Evolutionary conservation across 2,329 filamentous ascomycete species (phyloP), one percentile per base, ranked within the genome.

Genomic region (Ilyonectria mors-panacis): DNA sequence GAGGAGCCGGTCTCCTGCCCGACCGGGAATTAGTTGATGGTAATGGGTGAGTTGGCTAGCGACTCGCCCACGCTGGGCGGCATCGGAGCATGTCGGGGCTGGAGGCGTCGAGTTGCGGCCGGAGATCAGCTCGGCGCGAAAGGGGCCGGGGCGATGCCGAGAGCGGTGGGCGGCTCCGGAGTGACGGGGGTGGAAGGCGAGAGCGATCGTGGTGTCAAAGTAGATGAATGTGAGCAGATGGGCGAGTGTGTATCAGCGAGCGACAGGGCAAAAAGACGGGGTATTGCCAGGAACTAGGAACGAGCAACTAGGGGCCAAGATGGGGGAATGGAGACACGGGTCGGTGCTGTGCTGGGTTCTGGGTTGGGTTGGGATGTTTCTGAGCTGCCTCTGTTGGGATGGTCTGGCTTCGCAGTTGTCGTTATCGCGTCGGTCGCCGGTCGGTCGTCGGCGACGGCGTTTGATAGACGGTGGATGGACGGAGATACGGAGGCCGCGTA

Each of bases 51-150:
- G 44, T 42, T 69, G 47, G 63, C 63, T 57, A 54, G 61, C 55
- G 55, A 62, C 63, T 42, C 37, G 47, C 42, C 54, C 42, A 48
- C 53, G 21, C 57, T 57, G 26, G 60, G 59, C 63, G 63, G 44
- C 48, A 69, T 73, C 72, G 72, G 72, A 68, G 69, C 61, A 67
- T 63, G 53, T 70, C 72, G 70, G 72, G 57, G 30, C 39, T 50
- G 50, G 26, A 59, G 48, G 44, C 42, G 47, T 30, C 33, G 35
- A 45, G 47, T 54, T 58, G 51, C n/a, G 19, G 47, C 30, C 28
- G 50, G 42, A 17, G 37, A 47, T 33, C 58, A 35, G 13, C 39
- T 51, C 39, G 54, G 37, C n/a, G 65, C 39, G 60, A 60, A 56
- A 63, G 48, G 28, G 64, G 54, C 59, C 56, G 69, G 51, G 50